Conservation (phyloP, 1,284 basidiomycete genomes). For the Rhodotorula sp. region DNA sequence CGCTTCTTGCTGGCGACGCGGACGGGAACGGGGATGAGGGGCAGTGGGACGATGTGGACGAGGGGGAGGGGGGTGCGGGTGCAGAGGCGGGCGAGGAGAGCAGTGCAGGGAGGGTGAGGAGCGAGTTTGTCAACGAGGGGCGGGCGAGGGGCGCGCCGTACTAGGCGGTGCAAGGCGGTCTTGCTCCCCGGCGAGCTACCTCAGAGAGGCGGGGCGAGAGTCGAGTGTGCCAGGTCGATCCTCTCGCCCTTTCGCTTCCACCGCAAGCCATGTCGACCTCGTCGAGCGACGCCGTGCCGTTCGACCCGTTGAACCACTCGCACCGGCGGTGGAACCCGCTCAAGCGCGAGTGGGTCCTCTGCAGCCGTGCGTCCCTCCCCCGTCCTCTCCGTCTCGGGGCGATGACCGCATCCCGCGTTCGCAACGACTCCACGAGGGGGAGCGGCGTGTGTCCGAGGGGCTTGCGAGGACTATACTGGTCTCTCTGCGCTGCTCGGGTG, state of each 20-base stretch:
- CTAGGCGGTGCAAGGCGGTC: neutral
- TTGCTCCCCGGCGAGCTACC: too few species aligned
- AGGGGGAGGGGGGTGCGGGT: neutral
- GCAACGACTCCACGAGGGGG: too few species aligned
- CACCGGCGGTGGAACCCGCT: conserved; percentile 51
- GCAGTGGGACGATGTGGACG: conserved; percentile 7
- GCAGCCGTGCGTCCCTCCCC: conserved; percentile 41
- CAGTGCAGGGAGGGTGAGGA: conserved; percentile 21
- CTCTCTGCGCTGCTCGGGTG: too few species aligned
- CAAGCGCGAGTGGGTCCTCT: conserved; percentile 62
- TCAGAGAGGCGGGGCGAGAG: too few species aligned
- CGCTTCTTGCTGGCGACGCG: neutral
- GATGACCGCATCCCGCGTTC: neutral
- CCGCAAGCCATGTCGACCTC: neutral
- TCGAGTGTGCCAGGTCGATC: neutral
- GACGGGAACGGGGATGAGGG: neutral
- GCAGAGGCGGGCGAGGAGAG: neutral
- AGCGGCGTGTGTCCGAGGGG: too few species aligned
- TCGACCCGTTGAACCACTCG: conserved; percentile 51
- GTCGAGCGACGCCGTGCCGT: conserved; percentile 12
- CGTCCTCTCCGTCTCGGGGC: neutral
- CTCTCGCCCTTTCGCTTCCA: neutral
- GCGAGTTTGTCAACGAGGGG: conserved; percentile 30
- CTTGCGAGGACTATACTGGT: too few species aligned
- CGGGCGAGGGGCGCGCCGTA: conserved; percentile 31